Evolutionary conservation across 139 green algal species (phyloP).

Genomic region (Chlorella sp.): DNA sequence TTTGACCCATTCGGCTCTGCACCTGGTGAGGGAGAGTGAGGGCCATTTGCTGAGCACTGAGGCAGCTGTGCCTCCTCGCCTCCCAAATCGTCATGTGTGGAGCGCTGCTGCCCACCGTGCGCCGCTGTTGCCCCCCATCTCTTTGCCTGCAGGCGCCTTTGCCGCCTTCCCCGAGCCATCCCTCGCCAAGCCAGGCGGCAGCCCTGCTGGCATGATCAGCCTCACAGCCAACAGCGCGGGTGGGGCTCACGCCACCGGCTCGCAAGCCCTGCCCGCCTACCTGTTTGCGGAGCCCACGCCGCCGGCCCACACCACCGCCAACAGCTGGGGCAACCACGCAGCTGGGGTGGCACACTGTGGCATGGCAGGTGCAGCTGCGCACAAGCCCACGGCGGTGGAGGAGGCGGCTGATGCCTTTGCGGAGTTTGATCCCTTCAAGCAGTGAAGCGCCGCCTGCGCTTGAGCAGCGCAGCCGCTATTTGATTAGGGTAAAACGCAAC

Average conservation of each 20-base stretch:
- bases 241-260: not conserved
- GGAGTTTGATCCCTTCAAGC: constrained; percentile 10
- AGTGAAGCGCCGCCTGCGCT: not conserved
- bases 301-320: not conserved
- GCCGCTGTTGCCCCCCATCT: not conserved
- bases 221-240: not conserved
- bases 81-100: not conserved
- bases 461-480: too few relatives aligned
- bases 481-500: too few relatives aligned
- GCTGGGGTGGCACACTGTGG: too few relatives aligned
- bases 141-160: not conserved
- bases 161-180: not conserved
- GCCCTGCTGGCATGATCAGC: not conserved
- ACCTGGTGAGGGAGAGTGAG: not conserved
- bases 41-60: not conserved
- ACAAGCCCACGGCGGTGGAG: not conserved
- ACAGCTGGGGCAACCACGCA: not conserved
- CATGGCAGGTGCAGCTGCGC: not conserved
- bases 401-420: not conserved
- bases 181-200: not conserved
- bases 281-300: not conserved
- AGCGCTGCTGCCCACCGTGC: not conserved
- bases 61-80: not conserved
- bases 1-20: not conserved
- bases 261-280: not conserved